Conservation (phyloP, 2,329 filamentous ascomycete genomes). For the Rutstroemia sp. region DNA sequence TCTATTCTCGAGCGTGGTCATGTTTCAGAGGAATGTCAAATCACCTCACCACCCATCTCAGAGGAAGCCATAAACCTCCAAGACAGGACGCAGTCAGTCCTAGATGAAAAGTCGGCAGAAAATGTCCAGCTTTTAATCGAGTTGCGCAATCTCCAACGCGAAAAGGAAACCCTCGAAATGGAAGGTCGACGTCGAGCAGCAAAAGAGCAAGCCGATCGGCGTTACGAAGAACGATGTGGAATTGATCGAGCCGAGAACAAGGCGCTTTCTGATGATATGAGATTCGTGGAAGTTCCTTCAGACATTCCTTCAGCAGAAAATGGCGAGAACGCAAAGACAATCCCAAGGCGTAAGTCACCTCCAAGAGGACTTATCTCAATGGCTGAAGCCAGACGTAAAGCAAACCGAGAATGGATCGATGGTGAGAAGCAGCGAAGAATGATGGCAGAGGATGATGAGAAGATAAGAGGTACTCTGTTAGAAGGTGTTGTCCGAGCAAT, state of each 20-base stretch:
- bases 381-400: neutral
- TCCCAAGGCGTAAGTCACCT: neutral
- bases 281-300: too few species aligned
- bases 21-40: neutral
- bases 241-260: neutral
- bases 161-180: slow-evolving; percentile 3
- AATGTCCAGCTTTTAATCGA: neutral
- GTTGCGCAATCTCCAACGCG: neutral
- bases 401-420: neutral
- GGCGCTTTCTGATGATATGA: neutral
- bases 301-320: neutral
- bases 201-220: slow-evolving; percentile 1
- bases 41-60: too few species aligned
- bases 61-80: neutral
- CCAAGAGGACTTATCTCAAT: neutral
- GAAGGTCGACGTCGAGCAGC: slow-evolving; percentile 3
- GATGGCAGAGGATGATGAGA: neutral
- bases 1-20: neutral
- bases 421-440: neutral
- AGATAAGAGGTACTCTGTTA: neutral
- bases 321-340: neutral
- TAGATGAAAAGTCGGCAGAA: neutral
- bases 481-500: neutral
- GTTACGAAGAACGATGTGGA: neutral
- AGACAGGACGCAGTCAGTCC: neutral